Base-by-base conservation (phyloP, 306 rosid genomes). In the Medicago arabica region DNA sequence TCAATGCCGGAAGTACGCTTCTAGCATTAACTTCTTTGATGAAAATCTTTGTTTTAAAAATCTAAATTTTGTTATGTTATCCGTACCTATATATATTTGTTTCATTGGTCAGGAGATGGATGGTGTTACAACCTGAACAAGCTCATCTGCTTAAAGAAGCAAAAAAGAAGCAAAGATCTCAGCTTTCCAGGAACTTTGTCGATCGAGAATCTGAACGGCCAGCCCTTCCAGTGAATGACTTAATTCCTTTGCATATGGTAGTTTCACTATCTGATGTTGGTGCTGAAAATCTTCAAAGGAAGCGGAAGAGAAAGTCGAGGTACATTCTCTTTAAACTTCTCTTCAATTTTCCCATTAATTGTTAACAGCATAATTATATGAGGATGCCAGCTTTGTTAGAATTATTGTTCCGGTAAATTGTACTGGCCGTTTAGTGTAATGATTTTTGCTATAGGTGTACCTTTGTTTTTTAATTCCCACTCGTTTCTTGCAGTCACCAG, bases 161-260 rank as follows among this genome's bases (percentile, higher is more conserved):
- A 25, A 89, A 84, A 84, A 90, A 82, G 85, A 85, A 68, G 79
- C 87, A 80, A 68, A 92, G 81, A 74, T 83, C 89, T 8, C 87
- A 90, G 53, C 78, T 89, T 58, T 75, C 83, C 55, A 31, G 88
- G 81, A 92, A 95, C 80, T 95, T 92, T 44, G 99, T 95, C 41
- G 99, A 95, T 78, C 78, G 97, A 74, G 97, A 92, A 80, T 76
- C 87, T 6, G 99, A 95, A 58, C 97, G 97, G 64, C 93, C 99
- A 19, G 77, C 90, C 76, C 87, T 92, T 84, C 63, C 88, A 67
- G 83, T 87, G 19, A 78, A 71, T 39, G 96, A 90, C 77, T 95
- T 92, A 75, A 83, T 68, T 78, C 97, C 93, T 13, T 51, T 78
- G 57, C 82, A 77, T 17, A 72, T 71, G 31, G 50, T 83, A 57